A percentile compares a stretch with the other conserved stretches of the same genome.
Evolutionary conservation across 768 basidiomycete species (phyloP).

Genomic region (Suillus occidentalis): DNA sequence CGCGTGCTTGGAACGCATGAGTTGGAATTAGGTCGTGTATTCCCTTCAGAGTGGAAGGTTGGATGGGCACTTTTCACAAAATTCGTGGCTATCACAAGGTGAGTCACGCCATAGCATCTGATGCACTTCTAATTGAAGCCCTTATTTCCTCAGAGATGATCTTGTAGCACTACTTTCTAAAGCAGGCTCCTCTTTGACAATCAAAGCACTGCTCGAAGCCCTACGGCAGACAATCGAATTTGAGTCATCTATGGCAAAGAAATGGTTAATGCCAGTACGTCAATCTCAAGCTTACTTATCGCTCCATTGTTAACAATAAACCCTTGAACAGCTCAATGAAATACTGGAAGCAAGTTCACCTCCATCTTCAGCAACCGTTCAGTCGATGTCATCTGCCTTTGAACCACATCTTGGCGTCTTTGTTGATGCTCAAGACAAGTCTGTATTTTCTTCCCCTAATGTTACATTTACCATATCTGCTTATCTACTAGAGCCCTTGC

Average conservation of each 20-base stretch:
- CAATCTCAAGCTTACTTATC: neutral
- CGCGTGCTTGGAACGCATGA: slow-evolving; percentile 84
- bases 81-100: slow-evolving; percentile 93
- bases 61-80: slow-evolving; percentile 78
- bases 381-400: slow-evolving; percentile 84
- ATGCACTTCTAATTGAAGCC: slow-evolving; percentile 1
- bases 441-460: slow-evolving; percentile 38
- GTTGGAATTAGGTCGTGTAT: slow-evolving; percentile 78
- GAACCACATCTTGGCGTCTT: slow-evolving; percentile 92
- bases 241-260: slow-evolving; percentile 76
- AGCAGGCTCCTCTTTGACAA: slow-evolving; percentile 66
- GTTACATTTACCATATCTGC: neutral
- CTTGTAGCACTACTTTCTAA: slow-evolving; percentile 79
- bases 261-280: slow-evolving; percentile 75
- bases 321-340: slow-evolving; percentile 52
- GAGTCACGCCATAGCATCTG: slow-evolving; percentile 1
- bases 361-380: slow-evolving; percentile 50
- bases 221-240: slow-evolving; percentile 88
- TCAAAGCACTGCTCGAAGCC: slow-evolving; percentile 81
- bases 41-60: slow-evolving; percentile 86
- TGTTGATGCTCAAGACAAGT: slow-evolving; percentile 95
- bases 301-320: neutral
- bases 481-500: slow-evolving; percentile 62
- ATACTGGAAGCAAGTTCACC: slow-evolving; percentile 57
- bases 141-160: slow-evolving; percentile 62